Evolutionary conservation across 768 basidiomycete genomes (phyloP).

Genomic region (Clitopilus hobsonii): DNA sequence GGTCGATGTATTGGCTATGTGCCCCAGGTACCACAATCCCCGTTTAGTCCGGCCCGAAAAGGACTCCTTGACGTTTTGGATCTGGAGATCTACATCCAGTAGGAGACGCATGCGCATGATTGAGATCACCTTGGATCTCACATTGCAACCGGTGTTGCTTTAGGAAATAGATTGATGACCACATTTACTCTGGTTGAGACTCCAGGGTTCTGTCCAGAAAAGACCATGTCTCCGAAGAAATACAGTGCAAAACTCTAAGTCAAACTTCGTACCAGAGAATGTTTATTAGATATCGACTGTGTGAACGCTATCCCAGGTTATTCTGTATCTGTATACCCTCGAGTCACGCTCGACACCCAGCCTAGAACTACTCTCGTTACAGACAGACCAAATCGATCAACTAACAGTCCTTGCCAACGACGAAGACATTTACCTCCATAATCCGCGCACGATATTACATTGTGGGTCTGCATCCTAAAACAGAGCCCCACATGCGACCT

Average conservation of each 20-base stretch:
- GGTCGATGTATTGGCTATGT: not conserved
- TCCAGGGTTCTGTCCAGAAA: not conserved
- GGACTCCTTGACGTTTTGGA: not conserved
- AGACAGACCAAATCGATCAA: no score
- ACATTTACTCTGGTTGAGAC: not conserved
- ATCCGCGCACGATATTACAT: not conserved
- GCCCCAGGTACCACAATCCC: not conserved
- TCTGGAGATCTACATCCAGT: not conserved
- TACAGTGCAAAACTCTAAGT: not conserved
- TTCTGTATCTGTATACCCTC: not conserved
- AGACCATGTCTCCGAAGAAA: not conserved
- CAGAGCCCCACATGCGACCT: not conserved
- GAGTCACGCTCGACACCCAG: no score
- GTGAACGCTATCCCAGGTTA: not conserved
- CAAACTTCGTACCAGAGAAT: not conserved
- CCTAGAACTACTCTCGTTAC: not conserved
- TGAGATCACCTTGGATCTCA: not conserved
- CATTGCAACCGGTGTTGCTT: not conserved
- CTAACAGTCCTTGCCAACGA: not conserved
- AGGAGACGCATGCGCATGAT: not conserved
- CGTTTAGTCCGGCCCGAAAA: not conserved
- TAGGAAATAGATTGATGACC: not conserved
- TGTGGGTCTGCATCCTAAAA: not conserved
- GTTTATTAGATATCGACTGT: not conserved
- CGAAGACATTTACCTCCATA: not conserved